Conservation (phyloP, 371 early-diverging fungal species). For the Zychaea mexicana region DNA sequence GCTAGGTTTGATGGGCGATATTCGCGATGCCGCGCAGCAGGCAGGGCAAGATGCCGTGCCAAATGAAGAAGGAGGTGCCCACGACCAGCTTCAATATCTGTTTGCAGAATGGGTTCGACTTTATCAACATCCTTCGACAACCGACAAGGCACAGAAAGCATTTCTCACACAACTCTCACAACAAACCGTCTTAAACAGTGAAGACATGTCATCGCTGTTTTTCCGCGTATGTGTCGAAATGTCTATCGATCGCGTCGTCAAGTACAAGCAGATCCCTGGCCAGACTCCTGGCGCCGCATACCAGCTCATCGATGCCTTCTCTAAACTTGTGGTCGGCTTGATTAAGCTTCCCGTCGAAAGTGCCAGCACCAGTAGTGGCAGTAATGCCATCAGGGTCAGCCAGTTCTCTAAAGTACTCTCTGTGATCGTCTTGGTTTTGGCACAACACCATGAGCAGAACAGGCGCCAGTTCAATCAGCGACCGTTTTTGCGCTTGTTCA, state of each 20-base stretch:
- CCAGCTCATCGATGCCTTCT: slow-evolving; percentile 84
- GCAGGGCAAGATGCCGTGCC: slow-evolving; percentile 25
- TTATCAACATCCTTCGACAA: slow-evolving; percentile 82
- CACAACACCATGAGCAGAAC: slow-evolving; percentile 82
- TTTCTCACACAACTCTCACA: slow-evolving; percentile 78
- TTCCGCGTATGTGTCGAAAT: slow-evolving; percentile 88
- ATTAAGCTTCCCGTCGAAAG: slow-evolving; percentile 25
- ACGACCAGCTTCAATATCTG: slow-evolving; percentile 69
- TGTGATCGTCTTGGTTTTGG: slow-evolving; percentile 80
- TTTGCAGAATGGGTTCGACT: slow-evolving; percentile 91
- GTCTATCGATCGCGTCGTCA: slow-evolving; percentile 74
- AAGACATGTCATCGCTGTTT: slow-evolving; percentile 81
- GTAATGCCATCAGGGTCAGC: slow-evolving; percentile 13
- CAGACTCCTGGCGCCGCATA: slow-evolving; percentile 59
- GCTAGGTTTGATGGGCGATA: slow-evolving; percentile 45
- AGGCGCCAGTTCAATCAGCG: slow-evolving; percentile 86
- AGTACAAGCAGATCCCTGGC: slow-evolving; percentile 54
- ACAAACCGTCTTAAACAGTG: slow-evolving; percentile 75
- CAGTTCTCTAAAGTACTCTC: slow-evolving; percentile 81
- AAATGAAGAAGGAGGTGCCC: slow-evolving; percentile 48
- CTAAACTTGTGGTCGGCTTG: slow-evolving; percentile 75
- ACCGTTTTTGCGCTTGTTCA: slow-evolving; percentile 90
- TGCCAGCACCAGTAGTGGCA: background rate
- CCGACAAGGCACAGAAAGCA: slow-evolving; percentile 68
- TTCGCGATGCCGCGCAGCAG: slow-evolving; percentile 14